Evolutionary conservation across 1,284 basidiomycete species (phyloP).

Genomic region (Waitea zeae): DNA sequence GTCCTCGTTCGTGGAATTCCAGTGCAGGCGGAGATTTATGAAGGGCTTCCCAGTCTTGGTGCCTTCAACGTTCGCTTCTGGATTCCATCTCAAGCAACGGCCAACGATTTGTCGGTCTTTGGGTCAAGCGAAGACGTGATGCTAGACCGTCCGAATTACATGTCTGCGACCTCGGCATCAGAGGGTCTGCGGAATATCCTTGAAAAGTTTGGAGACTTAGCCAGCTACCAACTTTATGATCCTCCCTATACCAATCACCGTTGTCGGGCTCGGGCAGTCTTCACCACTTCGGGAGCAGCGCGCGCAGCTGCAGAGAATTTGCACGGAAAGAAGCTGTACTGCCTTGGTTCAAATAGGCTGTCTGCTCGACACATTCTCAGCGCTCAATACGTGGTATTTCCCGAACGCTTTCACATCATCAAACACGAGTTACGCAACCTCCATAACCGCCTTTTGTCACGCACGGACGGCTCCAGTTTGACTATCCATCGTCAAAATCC

Average conservation of each 20-base stretch:
- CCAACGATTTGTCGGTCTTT: constrained; percentile 25
- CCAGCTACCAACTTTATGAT: not conserved
- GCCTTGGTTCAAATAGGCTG: no score
- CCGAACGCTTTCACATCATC: no score
- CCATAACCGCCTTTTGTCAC: no score
- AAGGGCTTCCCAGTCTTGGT: constrained; percentile 37
- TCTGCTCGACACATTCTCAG: no score
- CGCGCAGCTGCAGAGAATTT: not conserved
- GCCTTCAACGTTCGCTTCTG: constrained; percentile 36
- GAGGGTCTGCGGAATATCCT: not conserved
- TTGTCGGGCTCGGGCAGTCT: not conserved
- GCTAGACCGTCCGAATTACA: constrained; percentile 31
- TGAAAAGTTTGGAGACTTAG: not conserved
- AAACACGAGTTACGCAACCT: no score
- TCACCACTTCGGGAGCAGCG: not conserved
- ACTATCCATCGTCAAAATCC: not conserved
- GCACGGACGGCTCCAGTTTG: no score
- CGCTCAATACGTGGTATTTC: no score
- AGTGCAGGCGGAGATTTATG: constrained; percentile 27
- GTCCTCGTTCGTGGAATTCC: constrained; percentile 19
- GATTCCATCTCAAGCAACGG: constrained; percentile 26
- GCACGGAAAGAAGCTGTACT: no score
- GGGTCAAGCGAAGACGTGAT: constrained; percentile 29
- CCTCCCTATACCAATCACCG: not conserved
- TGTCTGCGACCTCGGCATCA: constrained; percentile 8